phyloP scores from a whole-genome alignment of 768 basidiomycete species.

The Lentinula sp. region DNA sequence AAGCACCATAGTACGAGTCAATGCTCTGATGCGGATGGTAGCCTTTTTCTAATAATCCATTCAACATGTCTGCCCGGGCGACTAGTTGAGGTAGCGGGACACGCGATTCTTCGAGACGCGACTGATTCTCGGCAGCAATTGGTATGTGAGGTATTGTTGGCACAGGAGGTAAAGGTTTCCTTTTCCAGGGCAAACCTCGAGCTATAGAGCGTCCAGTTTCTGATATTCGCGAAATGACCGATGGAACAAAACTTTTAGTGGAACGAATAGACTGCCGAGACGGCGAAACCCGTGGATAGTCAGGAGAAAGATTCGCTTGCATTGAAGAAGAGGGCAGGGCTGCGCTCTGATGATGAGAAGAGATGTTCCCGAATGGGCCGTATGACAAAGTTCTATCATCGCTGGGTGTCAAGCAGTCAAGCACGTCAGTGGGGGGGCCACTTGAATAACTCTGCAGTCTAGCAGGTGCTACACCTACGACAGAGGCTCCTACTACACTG shows the following conservation, averaged over 20 bases:
- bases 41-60: constrained; percentile 46
- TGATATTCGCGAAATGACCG: constrained; percentile 46
- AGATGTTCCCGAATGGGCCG: not conserved
- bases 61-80: constrained; percentile 42
- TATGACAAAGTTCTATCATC: constrained; percentile 4
- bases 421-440: constrained; percentile 3
- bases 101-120: constrained; percentile 38
- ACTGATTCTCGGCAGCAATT: constrained; percentile 32
- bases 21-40: constrained; percentile 46
- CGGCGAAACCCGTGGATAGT: constrained; percentile 3
- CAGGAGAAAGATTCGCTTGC: constrained; percentile 13
- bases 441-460: constrained; percentile 21
- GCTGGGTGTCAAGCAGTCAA: not conserved
- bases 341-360: constrained; percentile 4
- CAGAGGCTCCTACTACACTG: constrained; percentile 15
- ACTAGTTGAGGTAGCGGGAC: constrained; percentile 48
- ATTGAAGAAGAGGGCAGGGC: constrained; percentile 19
- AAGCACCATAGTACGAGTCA: constrained; percentile 14
- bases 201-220: constrained; percentile 28
- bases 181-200: constrained; percentile 35
- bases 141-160: constrained; percentile 45
- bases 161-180: constrained; percentile 56
- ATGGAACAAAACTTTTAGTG: constrained; percentile 39
- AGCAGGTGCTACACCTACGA: constrained; percentile 26
- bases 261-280: constrained; percentile 39